Percentiles rank a stretch among this genome's conserved stretches.
Conservation (phyloP, 176 grass and related monocot species). For the Rhynchospora pubera region DNA sequence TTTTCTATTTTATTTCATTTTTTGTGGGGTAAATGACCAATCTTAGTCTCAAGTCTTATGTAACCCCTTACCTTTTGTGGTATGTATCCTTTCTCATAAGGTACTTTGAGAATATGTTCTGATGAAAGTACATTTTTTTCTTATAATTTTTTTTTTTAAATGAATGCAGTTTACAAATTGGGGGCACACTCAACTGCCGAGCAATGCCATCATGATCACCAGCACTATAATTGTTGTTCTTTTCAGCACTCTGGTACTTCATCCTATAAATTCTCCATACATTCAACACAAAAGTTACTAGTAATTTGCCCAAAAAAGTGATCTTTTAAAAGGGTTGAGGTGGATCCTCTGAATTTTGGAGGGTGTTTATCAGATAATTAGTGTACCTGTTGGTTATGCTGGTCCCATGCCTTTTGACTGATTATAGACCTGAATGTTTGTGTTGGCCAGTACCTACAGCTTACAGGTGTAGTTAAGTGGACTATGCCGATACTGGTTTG, state of each 20-base stretch:
- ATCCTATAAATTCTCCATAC: background rate
- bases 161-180: constrained; percentile 71
- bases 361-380: background rate
- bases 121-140: background rate
- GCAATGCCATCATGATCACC: constrained; percentile 89
- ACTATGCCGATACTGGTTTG: background rate
- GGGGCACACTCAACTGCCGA: constrained; percentile 71
- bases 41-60: background rate
- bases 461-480: background rate
- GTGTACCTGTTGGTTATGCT: background rate
- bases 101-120: background rate
- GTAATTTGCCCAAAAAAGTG: background rate
- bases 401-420: background rate
- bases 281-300: background rate
- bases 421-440: background rate
- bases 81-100: background rate
- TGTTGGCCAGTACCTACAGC: background rate
- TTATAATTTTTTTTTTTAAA: constrained; percentile 2
- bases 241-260: constrained; percentile 79
- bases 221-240: constrained; percentile 82
- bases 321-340: background rate
- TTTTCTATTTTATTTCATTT: background rate
- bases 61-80: background rate
- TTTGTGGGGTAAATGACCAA: background rate
- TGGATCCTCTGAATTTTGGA: background rate